Evolutionary conservation across 805 yeast species (phyloP).

Genomic region (Saccharomycopsis sp.): DNA sequence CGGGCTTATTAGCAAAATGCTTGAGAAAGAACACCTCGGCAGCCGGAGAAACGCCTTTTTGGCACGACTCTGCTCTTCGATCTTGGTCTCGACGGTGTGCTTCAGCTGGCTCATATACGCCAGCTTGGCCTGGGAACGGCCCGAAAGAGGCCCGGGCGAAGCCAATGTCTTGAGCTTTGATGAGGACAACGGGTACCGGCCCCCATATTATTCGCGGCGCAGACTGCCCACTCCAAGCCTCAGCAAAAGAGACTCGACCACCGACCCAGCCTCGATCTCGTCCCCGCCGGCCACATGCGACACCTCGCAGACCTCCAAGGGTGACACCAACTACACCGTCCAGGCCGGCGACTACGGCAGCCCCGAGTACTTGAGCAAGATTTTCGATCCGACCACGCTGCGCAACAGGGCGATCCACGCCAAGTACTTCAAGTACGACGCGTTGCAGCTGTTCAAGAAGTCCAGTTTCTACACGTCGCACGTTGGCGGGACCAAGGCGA

Average conservation of each 20-base stretch:
- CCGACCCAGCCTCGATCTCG: constrained; percentile 3
- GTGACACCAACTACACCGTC: constrained; percentile 1
- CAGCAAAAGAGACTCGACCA: constrained; percentile 1
- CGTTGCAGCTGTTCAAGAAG: constrained; percentile 1
- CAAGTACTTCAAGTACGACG: constrained; percentile 3
- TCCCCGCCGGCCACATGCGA: constrained; percentile 1
- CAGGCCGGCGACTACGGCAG: constrained; percentile 2
- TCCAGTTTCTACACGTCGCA: constrained; percentile 5
- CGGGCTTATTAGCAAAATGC: too few species aligned
- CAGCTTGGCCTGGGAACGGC: too few species aligned
- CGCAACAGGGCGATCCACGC: constrained; percentile 5
- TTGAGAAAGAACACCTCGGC: too few species aligned
- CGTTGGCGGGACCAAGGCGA: neutral
- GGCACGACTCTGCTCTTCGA: too few species aligned
- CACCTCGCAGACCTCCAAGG: neutral
- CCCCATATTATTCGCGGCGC: too few species aligned
- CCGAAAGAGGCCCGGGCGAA: too few species aligned
- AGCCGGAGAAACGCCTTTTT: too few species aligned
- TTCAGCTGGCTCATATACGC: too few species aligned
- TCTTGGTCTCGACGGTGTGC: too few species aligned
- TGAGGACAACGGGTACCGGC: neutral
- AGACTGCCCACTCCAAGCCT: neutral
- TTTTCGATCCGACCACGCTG: neutral
- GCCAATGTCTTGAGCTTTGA: too few species aligned
- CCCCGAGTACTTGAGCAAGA: neutral